Conservation (phyloP, 805 yeast species). For the Saturnispora kantuleensis region DNA sequence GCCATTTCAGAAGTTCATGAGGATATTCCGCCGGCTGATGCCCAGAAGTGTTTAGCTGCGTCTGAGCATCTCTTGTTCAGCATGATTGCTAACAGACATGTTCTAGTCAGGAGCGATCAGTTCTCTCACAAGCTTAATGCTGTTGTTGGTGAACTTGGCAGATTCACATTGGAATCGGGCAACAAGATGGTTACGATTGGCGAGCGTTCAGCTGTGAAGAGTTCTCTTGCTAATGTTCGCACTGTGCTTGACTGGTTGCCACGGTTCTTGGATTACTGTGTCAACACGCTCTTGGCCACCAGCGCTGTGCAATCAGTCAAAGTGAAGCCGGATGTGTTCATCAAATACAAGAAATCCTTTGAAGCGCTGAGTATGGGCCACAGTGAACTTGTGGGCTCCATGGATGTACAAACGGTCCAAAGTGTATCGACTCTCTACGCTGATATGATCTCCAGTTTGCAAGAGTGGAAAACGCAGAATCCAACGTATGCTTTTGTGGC, state of each 20-base stretch:
- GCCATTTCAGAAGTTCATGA: slow-evolving; percentile 50
- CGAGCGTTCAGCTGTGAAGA: not conserved
- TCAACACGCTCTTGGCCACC: slow-evolving; percentile 12
- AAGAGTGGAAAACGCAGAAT: slow-evolving; percentile 28
- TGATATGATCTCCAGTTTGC: slow-evolving; percentile 23
- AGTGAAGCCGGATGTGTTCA: slow-evolving; percentile 13
- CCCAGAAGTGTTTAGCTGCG: slow-evolving; percentile 67
- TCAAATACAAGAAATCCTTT: slow-evolving; percentile 22
- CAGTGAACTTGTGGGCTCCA: slow-evolving; percentile 12
- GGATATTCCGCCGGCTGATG: slow-evolving; percentile 67
- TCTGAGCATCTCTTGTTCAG: slow-evolving; percentile 60
- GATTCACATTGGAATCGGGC: not conserved
- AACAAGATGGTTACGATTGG: not conserved
- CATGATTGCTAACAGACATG: slow-evolving; percentile 43
- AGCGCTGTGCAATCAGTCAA: slow-evolving; percentile 5
- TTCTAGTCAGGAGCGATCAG: slow-evolving; percentile 29
- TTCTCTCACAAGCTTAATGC: slow-evolving; percentile 8
- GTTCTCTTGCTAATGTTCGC: slow-evolving; percentile 1
- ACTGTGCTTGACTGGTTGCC: slow-evolving; percentile 27
- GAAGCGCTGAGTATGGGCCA: slow-evolving; percentile 2
- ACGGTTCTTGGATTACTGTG: slow-evolving; percentile 28
- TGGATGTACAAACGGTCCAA: slow-evolving; percentile 13
- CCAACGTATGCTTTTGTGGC: slow-evolving; percentile 35
- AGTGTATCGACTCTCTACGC: slow-evolving; percentile 18
- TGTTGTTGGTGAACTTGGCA: not conserved